Base-by-base conservation (phyloP, 495 filamentous ascomycete genomes). In the Endocarpon pusillum region DNA sequence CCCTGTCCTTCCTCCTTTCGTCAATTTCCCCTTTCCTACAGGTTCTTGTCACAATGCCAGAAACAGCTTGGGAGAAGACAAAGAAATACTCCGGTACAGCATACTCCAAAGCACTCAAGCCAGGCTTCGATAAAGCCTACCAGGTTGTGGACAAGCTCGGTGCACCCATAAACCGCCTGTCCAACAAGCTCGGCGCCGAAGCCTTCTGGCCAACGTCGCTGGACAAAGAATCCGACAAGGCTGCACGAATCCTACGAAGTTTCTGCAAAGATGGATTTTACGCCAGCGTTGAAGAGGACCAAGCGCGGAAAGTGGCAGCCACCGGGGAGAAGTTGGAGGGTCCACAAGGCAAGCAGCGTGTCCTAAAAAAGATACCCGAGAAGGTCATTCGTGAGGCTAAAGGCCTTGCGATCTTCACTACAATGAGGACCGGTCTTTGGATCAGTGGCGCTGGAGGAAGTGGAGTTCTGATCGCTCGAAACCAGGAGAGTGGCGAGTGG, bases 371-470 rank as follows among this genome's bases (percentile, higher is more conserved):
- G 58, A 92, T 94, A 18, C 85, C 85, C 0, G 54, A 71, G 20
- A 58, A 78, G 47, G 81, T 92, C 29, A 78, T 94, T 36, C 68
- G 76, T 45, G 75, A 79, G 54, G 84, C 85, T 8, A 81, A 87
- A 46, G 85, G 82, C 9, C 55, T 94, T 22, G 83, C 81, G 18
- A 76, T 94, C 41, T 94, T 94, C 59, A 91, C 85, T 1, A 86
- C 81, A 15, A 86, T 94, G 81, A 75, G 85, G 33, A 83, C 83
- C 12, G 85, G 85, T 21, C 65, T 94, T 12, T 94, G 84, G 84
- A 61, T 87, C 23, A 83, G 81, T 35, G 85, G 85, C 20, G 84
- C 84, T 4, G 83, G 84, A 19, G 79, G 79, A 8, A 83, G 80
- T 43, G 85, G 85, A 29, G 64, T 94, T 16, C 62, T 94, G 30